Base-by-base conservation (phyloP, 2,329 filamentous ascomycete genomes). In the Diaporthe vexans region DNA sequence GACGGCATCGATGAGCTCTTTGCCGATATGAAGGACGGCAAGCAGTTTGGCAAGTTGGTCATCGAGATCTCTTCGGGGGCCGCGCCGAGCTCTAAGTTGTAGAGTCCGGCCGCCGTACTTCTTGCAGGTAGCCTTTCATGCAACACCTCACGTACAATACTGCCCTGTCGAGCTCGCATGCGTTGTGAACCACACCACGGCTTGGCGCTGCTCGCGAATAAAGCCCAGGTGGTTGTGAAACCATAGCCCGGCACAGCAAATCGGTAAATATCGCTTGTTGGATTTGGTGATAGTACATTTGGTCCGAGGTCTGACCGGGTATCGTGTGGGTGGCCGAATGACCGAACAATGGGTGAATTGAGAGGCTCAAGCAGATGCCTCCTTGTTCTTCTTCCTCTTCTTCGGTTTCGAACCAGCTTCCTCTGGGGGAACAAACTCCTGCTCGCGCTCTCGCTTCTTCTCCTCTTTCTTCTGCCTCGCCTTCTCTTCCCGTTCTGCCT, bases 21-120 rank as follows among this genome's bases (percentile, higher is more conserved):
- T 81, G 92, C 94, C 54, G 95, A 98, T 68, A 97, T 98, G 91
- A 94, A 94, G 81, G 90, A 91, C 8, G 94, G 93, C 0, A 91
- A 86, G 76, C 96, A 98, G 83, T 98, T 98, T 86, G 97, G 96
- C 15, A 98, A 98, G 85, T 83, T 98, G 78, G 95, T 98, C 1
- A 90, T 98, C 77, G 90, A 94, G 79, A 89, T 95, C 79, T 87
- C 79, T 0, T 77, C 79, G 17, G 81, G 78, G 17, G 71, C 57
- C 4, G 75, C 75, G 51, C 70, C 72, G 37, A 75, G 76, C n/a
- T 79, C 78, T 1, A 80, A 79, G 73, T 21, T 79, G 75, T 79
- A 59, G 72, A 46, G n/a, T 11, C 43, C 15, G 15, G 24, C 58
- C 21, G 40, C 11, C 26, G 26, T 19, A 15, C 10, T 5, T 35